Base-by-base conservation (phyloP, 768 basidiomycete species). In the Tricholoma sp. region DNA sequence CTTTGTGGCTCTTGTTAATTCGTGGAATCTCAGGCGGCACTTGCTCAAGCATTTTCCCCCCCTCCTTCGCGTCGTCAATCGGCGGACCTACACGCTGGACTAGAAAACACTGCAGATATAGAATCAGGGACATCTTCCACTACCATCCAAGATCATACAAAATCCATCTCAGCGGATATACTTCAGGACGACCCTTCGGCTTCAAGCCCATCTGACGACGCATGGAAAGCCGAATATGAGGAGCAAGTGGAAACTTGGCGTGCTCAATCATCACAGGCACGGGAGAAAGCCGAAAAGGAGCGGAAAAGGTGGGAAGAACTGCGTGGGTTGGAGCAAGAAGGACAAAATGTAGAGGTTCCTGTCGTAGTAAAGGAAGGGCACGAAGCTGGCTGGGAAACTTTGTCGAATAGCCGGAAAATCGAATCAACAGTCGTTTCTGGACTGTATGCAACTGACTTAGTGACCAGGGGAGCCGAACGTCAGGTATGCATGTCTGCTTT, bases 241-340 rank as follows among this genome's bases (percentile, higher is more conserved):
- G 72, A 80, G 0, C 85, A 89, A 43, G 74, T 89, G 10, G 76
- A 79, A 52, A 72, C 76, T 55, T 94, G 91, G 91, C 85, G 85
- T 39, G 80, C 81, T 21, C 82, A 84, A 63, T 86, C 85, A 37
- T 85, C 89, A 29, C 81, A 82, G 58, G 85, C 84, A 45, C 85
- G 89, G 52, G 76, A 82, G 66, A 90, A 86, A 67, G 87, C 89
- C 8, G 90, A 91, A 73, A 79, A 77, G 59, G 83, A 85, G 69
- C 86, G 90, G 9, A 79, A 78, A 43, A 76, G 78, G 59, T 93
- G 88, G 89, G 89, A 89, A 67, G 73, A 75, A 14, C 74, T 87
- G 50, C 81, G 91, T 41, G 77, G 75, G 31, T 74, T 74, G 32
- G 85, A 88, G 70, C 74, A 74, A 52, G 69, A 75, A 75, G 63